Base-by-base conservation (phyloP, 768 basidiomycete genomes). In the Tylopilus plumbeoviolaceoides region DNA sequence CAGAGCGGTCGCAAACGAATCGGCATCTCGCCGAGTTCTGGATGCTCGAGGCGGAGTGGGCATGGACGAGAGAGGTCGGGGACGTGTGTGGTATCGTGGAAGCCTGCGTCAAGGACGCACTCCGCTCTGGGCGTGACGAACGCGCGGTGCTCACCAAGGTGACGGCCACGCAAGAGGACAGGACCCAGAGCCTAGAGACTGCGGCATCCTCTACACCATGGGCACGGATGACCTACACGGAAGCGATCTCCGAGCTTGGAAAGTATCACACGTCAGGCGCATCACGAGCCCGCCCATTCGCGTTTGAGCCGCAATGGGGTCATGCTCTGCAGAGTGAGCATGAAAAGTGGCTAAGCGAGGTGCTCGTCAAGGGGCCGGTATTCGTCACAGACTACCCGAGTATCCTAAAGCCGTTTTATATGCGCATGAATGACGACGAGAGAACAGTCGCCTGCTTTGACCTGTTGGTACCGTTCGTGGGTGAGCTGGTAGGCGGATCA, bases 11-110 rank as follows among this genome's bases (percentile, higher is more conserved):
- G 3, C 79, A 86, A 59, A 98, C 95, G 2, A 81, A 82, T 30
- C 78, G 95, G n/a, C 97, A 99, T 66, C 80, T 99, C 12, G 84
- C 91, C 47, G 97, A 99, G 69, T 99, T 99, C 70, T 98, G 92
- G 89, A 99, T 99, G 97, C 82, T 98, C 49, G 97, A 99, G 72
- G 95, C 91, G 0, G 97, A 99, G 66, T 86, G 91, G 80, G 84
- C 84, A 0, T 88, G 84, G 63, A 72, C 75, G 20, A 59, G 61
- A 21, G 65, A 67, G 8, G 65, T 87, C 5, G 72, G 73, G 3
- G 74, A 77, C 39, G 67, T 89, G 17, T 81, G 84, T 66, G 61
- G 68, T 41, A 71, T 85, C 21, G 78, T 81, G 3, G 87, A 90
- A 64, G 75, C 69, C 18, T 75, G 71, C 48, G 75, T 79, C 57